phyloP scores from a whole-genome alignment of 1,284 basidiomycete genomes.

The Ceraceosorus bombacis region DNA sequence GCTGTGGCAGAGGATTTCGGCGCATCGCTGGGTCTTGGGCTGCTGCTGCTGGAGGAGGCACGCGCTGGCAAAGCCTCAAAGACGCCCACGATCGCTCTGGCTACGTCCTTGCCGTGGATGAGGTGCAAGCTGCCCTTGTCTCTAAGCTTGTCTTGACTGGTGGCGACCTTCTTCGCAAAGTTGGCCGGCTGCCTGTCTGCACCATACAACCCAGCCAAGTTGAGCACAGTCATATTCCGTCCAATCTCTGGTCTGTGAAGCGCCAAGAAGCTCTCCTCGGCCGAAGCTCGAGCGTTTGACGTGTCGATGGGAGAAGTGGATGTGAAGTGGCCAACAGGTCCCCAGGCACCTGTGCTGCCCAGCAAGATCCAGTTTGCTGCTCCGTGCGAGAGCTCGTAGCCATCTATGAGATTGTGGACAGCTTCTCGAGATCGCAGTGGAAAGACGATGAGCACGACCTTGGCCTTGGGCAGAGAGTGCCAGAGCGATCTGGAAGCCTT shows the following conservation, averaged over 20 bases:
- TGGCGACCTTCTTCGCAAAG: conserved; percentile 29
- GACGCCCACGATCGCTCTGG: conserved; percentile 26
- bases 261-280: conserved; percentile 4
- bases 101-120: conserved; percentile 35
- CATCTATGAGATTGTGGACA: conserved; percentile 22
- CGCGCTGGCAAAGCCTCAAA: conserved; percentile 9
- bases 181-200: conserved; percentile 30
- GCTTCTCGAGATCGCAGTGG: conserved; percentile 24
- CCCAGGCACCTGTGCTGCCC: conserved; percentile 37
- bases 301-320: conserved; percentile 23
- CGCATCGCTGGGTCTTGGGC: too few relatives aligned
- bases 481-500: conserved; percentile 37
- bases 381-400: conserved; percentile 20
- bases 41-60: too few relatives aligned
- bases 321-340: conserved; percentile 13
- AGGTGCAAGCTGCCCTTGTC: conserved; percentile 35
- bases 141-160: conserved; percentile 24
- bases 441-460: conserved; percentile 60
- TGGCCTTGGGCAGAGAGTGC: conserved; percentile 55
- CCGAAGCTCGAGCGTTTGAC: conserved; percentile 10
- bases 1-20: too few relatives aligned
- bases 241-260: background rate
- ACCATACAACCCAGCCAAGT: conserved; percentile 33
- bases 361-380: conserved; percentile 31
- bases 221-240: background rate